phyloP scores from a whole-genome alignment of 1,284 basidiomycete species.

The Heimioporus punctisporus region DNA sequence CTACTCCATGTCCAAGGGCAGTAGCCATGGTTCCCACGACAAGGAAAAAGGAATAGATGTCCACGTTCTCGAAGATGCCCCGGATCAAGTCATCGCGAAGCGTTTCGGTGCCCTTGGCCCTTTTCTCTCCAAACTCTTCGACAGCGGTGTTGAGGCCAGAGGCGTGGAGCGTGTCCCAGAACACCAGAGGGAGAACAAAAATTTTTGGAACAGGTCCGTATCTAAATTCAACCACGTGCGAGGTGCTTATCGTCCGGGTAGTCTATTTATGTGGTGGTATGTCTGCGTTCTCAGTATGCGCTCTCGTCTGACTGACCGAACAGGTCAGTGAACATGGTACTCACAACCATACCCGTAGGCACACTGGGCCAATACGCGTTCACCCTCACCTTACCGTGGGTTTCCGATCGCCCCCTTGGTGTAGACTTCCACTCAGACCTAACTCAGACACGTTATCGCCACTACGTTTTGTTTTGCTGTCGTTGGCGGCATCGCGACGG shows the following conservation, averaged over 20 bases:
- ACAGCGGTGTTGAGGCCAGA: constrained; percentile 49
- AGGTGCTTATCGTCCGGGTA: constrained; percentile 22
- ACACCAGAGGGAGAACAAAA: constrained; percentile 44
- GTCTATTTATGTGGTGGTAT: constrained; percentile 53
- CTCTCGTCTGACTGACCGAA: constrained; percentile 2
- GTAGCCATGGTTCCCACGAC: constrained; percentile 12
- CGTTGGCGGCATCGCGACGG: constrained; percentile 42
- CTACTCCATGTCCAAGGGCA: constrained; percentile 19
- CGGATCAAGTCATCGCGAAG: constrained; percentile 35
- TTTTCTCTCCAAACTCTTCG: constrained; percentile 41
- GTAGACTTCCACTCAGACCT: not conserved
- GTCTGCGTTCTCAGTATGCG: constrained; percentile 6
- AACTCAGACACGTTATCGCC: constrained; percentile 42
- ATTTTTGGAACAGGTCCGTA: constrained; percentile 52
- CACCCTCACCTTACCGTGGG: constrained; percentile 51
- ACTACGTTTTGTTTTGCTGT: constrained; percentile 46
- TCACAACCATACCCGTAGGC: constrained; percentile 61
- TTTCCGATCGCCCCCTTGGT: constrained; percentile 5
- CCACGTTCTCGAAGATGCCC: constrained; percentile 22
- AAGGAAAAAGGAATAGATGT: constrained; percentile 19
- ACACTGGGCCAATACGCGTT: constrained; percentile 54
- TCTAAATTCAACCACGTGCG: not conserved
- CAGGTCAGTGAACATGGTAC: constrained; percentile 50
- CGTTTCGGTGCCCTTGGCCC: constrained; percentile 41
- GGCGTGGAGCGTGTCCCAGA: constrained; percentile 56